Evolutionary conservation across 768 basidiomycete species (phyloP).

Genomic region (Rhodosporidiobolus odoratus): DNA sequence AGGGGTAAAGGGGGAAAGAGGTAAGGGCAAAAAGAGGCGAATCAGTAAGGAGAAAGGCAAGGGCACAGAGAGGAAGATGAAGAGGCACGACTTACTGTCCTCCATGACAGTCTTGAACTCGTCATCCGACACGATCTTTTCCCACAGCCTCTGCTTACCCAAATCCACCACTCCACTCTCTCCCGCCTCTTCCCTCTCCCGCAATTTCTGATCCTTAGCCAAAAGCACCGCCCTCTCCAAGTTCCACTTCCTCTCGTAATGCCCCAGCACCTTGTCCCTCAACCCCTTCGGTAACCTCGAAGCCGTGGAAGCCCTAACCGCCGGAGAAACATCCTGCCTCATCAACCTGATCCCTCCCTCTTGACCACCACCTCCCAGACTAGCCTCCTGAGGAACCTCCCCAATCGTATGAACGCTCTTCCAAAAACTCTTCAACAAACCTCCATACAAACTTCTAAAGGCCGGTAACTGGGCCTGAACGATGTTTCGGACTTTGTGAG

Average conservation of each 20-base stretch:
- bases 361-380: background rate
- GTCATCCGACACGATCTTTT: conserved; percentile 32
- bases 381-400: conserved; percentile 1
- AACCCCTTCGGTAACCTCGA: conserved; percentile 44
- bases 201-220: conserved; percentile 14
- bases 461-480: conserved; percentile 73
- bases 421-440: conserved; percentile 41
- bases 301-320: conserved; percentile 66
- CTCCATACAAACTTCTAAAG: conserved; percentile 81
- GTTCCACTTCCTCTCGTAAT: conserved; percentile 41
- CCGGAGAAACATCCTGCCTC: conserved; percentile 65
- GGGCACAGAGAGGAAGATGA: background rate
- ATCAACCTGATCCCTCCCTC: conserved; percentile 22
- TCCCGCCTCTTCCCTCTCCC: conserved; percentile 4
- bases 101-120: conserved; percentile 32
- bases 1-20: background rate
- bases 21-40: background rate
- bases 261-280: conserved; percentile 35
- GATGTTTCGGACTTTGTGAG: conserved; percentile 88
- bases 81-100: conserved; percentile 27
- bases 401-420: conserved; percentile 39
- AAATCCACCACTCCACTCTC: conserved; percentile 1
- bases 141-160: conserved; percentile 36
- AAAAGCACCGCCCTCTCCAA: conserved; percentile 20
- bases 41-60: background rate